Conservation (phyloP, 2,329 filamentous ascomycete species). For the Fusarium goolgardi region DNA sequence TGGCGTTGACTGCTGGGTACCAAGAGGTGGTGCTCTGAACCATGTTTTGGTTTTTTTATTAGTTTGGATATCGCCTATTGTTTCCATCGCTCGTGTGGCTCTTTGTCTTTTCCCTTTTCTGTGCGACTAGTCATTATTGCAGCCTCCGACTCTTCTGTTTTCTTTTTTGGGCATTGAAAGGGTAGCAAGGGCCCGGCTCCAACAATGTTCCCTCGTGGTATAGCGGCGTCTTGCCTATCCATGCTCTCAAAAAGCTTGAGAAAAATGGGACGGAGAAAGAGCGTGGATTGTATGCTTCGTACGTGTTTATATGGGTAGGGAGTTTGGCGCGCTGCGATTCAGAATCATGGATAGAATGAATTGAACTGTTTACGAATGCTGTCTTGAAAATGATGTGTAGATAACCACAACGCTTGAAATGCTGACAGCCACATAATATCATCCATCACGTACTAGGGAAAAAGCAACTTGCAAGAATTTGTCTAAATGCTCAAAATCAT, state of each 20-base stretch:
- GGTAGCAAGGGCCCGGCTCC: conserved; percentile 2
- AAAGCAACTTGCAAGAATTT: not conserved
- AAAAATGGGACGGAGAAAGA: conserved; percentile 23
- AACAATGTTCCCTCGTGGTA: conserved; percentile 3
- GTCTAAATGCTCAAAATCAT: conserved; percentile 33
- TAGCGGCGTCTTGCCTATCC: not conserved
- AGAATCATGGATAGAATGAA: conserved; percentile 44
- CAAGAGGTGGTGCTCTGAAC: conserved; percentile 20
- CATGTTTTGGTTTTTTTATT: conserved; percentile 20
- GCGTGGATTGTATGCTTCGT: conserved; percentile 30
- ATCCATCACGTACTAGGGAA: not conserved
- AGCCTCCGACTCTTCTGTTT: conserved; percentile 18
- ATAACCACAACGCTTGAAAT: not conserved
- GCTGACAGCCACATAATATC: too few species aligned
- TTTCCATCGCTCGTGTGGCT: conserved; percentile 13
- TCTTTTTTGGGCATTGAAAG: conserved; percentile 24
- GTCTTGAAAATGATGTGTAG: not conserved
- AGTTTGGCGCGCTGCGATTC: conserved; percentile 42
- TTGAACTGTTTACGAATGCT: conserved; percentile 12
- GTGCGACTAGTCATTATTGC: conserved; percentile 37
- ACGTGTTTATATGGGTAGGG: conserved; percentile 42
- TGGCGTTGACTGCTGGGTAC: not conserved
- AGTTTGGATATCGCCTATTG: conserved; percentile 17
- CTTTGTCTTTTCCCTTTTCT: conserved; percentile 27
- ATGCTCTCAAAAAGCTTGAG: conserved; percentile 17